Evolutionary conservation across 1,139 yeast species (phyloP).

Genomic region (Taphrina betulina): DNA sequence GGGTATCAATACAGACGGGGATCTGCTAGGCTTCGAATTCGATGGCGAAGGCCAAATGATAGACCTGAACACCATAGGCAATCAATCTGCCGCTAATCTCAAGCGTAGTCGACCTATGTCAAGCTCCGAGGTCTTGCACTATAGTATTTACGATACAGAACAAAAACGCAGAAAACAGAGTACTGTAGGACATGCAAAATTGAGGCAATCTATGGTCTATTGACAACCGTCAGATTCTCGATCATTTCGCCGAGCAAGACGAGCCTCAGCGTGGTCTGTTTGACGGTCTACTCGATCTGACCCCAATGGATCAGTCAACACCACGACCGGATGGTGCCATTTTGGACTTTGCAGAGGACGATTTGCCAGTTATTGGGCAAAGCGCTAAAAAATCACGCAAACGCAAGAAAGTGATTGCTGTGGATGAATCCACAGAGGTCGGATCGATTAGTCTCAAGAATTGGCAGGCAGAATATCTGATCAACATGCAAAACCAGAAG

Average conservation of each 20-base stretch:
- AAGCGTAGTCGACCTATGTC: no score
- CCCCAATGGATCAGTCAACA: neutral
- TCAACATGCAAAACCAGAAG: slow-evolving; percentile 10
- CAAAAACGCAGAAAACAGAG: no score
- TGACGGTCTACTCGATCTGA: neutral
- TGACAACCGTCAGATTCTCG: no score
- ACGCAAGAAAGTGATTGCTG: slow-evolving; percentile 2
- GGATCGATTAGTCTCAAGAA: neutral
- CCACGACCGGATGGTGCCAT: neutral
- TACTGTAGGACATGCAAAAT: no score
- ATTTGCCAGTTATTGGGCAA: neutral
- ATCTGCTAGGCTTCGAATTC: slow-evolving; percentile 33
- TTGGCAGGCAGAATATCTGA: slow-evolving; percentile 6
- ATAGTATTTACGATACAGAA: neutral
- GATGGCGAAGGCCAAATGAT: slow-evolving; percentile 27
- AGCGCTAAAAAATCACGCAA: neutral
- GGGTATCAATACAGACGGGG: no score
- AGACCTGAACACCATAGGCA: neutral
- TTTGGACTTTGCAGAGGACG: slow-evolving; percentile 7
- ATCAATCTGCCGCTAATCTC: neutral
- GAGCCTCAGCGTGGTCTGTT: slow-evolving; percentile 3
- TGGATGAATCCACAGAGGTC: slow-evolving; percentile 8
- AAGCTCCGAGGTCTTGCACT: no score
- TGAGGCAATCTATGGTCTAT: no score
- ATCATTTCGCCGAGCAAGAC: neutral